Evolutionary conservation across 768 basidiomycete species (phyloP).

Genomic region (Russula sp.): DNA sequence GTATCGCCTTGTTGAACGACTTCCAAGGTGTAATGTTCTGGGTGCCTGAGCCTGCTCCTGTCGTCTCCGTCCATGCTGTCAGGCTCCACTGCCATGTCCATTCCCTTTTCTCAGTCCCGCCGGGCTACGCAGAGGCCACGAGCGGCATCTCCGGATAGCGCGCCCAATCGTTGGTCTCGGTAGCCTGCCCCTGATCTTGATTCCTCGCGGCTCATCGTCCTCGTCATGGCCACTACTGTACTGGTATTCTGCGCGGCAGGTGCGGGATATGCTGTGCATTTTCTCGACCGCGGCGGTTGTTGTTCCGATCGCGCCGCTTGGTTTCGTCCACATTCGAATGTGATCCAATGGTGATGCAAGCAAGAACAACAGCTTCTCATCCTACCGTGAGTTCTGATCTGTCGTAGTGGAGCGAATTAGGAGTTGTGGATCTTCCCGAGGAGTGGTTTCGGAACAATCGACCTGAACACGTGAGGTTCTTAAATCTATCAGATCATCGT

Average conservation of each 20-base stretch:
- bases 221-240: neutral
- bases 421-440: slow-evolving; percentile 17
- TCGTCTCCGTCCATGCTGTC: neutral
- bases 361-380: neutral
- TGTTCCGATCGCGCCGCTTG: too few species aligned
- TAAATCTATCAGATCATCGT: neutral
- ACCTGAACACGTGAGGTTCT: slow-evolving; percentile 10
- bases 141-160: neutral
- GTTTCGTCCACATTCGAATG: too few species aligned
- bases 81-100: neutral
- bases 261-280: too few species aligned
- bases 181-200: neutral
- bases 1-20: slow-evolving; percentile 10
- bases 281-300: too few species aligned
- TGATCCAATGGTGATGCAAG: too few species aligned
- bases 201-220: neutral
- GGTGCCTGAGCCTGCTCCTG: neutral
- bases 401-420: slow-evolving; percentile 9
- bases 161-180: neutral
- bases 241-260: neutral
- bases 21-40: neutral
- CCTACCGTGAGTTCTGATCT: neutral
- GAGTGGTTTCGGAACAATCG: slow-evolving; percentile 15
- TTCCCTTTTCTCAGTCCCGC: neutral
- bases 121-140: neutral